These are phyloP conservation scores for Primulina tabacum DNA, from an alignment of 257 asterid genomes.

Conservation along the genomic window DNA sequence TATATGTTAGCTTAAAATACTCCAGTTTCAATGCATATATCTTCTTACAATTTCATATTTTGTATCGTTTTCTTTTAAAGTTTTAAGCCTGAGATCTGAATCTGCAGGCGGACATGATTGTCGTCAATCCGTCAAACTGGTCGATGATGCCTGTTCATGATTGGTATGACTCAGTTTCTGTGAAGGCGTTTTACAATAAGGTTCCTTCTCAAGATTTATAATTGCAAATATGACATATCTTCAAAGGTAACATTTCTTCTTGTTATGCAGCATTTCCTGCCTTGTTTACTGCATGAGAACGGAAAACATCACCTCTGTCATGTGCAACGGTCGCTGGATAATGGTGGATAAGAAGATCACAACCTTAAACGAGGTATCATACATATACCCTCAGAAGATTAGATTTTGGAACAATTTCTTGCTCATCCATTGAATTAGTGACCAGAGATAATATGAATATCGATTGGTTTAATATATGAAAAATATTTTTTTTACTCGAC, in stretches of 20 bases:
- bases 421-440: background rate
- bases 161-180: constrained; percentile 35
- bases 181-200: background rate
- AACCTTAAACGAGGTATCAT: constrained; percentile 56
- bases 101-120: constrained; percentile 69
- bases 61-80: background rate
- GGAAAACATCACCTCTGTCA: constrained; percentile 60
- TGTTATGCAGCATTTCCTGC: constrained; percentile 73
- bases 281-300: constrained; percentile 76
- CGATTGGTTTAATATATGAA: background rate
- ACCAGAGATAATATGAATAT: background rate
- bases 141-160: constrained; percentile 77
- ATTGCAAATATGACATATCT: too few species aligned
- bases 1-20: background rate
- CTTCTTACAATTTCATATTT: background rate
- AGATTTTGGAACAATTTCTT: background rate
- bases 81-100: constrained; percentile 2
- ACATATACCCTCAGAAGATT: background rate
- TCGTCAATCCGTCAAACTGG: constrained; percentile 66
- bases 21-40: background rate
- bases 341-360: constrained; percentile 59
- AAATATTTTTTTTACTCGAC: constrained; percentile 6
- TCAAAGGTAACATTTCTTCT: constrained; percentile 1
- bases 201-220: too few species aligned
- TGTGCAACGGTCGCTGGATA: constrained; percentile 79